Evolutionary conservation across 306 rosid species (phyloP).

Genomic region (Cicer bijugum): DNA sequence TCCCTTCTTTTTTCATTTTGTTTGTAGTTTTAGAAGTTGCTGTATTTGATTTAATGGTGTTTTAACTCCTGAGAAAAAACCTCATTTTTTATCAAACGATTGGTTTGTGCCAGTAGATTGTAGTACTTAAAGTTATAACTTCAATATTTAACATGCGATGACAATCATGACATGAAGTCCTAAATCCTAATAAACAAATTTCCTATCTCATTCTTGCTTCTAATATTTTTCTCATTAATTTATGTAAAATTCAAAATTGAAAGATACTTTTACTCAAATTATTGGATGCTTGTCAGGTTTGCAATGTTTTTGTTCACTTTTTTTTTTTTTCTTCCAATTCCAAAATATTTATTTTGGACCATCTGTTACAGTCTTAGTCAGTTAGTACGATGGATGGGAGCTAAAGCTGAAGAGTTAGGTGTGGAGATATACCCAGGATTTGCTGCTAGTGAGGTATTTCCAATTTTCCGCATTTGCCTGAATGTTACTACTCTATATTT

Average conservation of each 20-base stretch:
- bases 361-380: slow-evolving; percentile 78
- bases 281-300: slow-evolving; percentile 28
- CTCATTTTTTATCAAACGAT: neutral
- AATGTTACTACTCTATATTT: slow-evolving; percentile 33
- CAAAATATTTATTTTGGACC: slow-evolving; percentile 39
- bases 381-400: slow-evolving; percentile 93
- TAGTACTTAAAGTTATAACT: slow-evolving; percentile 31
- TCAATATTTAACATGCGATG: neutral
- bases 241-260: slow-evolving; percentile 4
- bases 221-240: slow-evolving; percentile 25
- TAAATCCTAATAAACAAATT: slow-evolving; percentile 13
- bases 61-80: neutral
- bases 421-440: slow-evolving; percentile 96
- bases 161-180: slow-evolving; percentile 1
- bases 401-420: slow-evolving; percentile 94
- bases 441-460: slow-evolving; percentile 90
- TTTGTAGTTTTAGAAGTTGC: neutral
- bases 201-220: neutral
- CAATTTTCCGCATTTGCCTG: slow-evolving; percentile 19
- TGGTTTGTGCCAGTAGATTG: slow-evolving; percentile 27
- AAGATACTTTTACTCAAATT: neutral
- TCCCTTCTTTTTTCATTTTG: neutral
- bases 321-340: slow-evolving; percentile 1
- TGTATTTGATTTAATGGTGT: neutral
- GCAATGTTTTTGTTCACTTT: slow-evolving; percentile 3